phyloP scores from a whole-genome alignment of 345 rosid genomes.

The Bruguiera gymnorhiza region DNA sequence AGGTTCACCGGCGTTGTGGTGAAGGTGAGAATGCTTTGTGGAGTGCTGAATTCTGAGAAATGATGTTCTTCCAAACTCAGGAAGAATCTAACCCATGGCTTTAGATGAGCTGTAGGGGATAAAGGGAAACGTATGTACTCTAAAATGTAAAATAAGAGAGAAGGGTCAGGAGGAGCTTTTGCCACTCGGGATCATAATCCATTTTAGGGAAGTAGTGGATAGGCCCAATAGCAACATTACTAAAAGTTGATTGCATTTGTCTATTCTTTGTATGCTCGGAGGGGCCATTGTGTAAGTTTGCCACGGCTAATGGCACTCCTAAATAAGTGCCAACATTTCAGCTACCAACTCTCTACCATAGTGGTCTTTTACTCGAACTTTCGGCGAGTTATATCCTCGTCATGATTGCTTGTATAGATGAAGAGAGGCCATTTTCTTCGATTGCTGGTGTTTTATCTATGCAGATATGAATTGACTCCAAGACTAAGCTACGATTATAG shows the following conservation, averaged over 20 bases:
- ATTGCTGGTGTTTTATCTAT: neutral
- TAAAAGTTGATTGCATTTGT: conserved; percentile 13
- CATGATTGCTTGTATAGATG: neutral
- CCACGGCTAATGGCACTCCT: conserved; percentile 18
- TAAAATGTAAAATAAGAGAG: conserved; percentile 17
- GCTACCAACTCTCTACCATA: conserved; percentile 7
- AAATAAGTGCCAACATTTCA: conserved; percentile 23
- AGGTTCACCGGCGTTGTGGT: conserved; percentile 83
- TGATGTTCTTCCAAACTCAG: conserved; percentile 29
- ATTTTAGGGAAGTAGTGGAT: conserved; percentile 26
- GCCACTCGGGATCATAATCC: conserved; percentile 23
- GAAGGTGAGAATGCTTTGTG: conserved; percentile 76
- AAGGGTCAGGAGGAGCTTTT: conserved; percentile 10
- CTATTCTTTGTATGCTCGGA: conserved; percentile 31
- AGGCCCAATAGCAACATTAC: conserved; percentile 8
- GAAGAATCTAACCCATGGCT: conserved; percentile 24
- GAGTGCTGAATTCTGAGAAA: conserved; percentile 57
- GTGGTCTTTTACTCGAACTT: neutral
- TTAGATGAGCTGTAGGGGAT: neutral
- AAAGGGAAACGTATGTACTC: conserved; percentile 9
- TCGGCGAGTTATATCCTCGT: neutral
- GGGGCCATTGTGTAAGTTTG: conserved; percentile 28
- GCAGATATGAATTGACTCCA: neutral
- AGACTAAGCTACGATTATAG: neutral
- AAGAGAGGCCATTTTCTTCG: neutral